These are phyloP conservation scores for Globisporangium apiculatum DNA, from an alignment of 352 stramenopile species.

Conservation along the genomic window DNA sequence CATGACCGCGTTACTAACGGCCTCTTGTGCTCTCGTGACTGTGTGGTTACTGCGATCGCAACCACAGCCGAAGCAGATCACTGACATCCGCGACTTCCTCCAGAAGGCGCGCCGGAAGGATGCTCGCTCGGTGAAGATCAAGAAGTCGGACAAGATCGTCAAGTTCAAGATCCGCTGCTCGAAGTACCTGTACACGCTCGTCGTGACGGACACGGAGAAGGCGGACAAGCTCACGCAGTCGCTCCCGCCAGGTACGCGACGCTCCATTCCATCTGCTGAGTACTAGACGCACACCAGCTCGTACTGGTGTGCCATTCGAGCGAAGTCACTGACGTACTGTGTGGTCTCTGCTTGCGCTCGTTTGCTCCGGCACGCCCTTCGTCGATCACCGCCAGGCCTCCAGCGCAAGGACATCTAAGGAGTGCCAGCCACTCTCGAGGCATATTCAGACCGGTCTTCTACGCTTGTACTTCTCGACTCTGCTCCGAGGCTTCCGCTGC, in stretches of 20 bases:
- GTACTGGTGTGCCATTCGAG: not conserved
- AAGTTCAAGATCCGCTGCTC: constrained; percentile 99
- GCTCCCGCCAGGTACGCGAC: constrained; percentile 91
- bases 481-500: constrained; percentile 9
- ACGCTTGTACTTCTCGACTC: constrained; percentile 19
- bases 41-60: too few species aligned
- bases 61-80: constrained; percentile 97
- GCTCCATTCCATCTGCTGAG: not conserved
- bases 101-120: constrained; percentile 97
- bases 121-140: constrained; percentile 99
- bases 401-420: constrained; percentile 91
- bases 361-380: too few species aligned
- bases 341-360: too few species aligned
- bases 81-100: constrained; percentile 98
- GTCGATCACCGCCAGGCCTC: constrained; percentile 40
- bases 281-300: not conserved
- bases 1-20: too few species aligned
- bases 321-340: not conserved
- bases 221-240: constrained; percentile 99
- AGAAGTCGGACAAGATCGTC: constrained; percentile 95
- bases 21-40: too few species aligned
- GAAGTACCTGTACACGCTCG: constrained; percentile 98
- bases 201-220: constrained; percentile 98
- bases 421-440: constrained; percentile 30
- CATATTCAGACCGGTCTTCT: constrained; percentile 84